Base-by-base conservation (phyloP, 2,329 filamentous ascomycete species). In the Phialophora macrospora region DNA sequence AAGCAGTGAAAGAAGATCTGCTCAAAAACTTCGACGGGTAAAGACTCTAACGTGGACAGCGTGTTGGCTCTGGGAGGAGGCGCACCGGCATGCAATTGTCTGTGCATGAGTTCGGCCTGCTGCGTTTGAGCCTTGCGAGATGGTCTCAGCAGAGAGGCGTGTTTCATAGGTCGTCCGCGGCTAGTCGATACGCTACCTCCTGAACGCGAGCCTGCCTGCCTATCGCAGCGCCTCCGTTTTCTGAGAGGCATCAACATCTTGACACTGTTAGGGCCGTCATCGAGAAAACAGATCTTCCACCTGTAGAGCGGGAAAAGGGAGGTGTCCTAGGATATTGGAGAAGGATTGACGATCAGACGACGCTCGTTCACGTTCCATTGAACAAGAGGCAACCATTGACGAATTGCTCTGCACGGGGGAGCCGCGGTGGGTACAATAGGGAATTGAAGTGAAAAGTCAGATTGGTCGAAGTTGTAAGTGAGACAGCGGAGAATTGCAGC, bases 21-120 rank as follows among this genome's bases (percentile, higher is more conserved):
- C 69, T 85, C 80, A n/a, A 85, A 75, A 12, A 85, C 72, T 71
- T 85, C 83, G 2, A 77, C 72, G 0, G 84, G 84, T 0, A 85
- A 75, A 4, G 68, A 63, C 70, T 85, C 82, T 12, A 85, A 73
- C 9, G 66, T 63, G 2, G 78, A 78, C 3, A 76, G 65, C 0
- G 7, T 60, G 41, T 32, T 24, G 2, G 34, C 22, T 20, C 24
- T 38, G 28, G 30, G 34, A 20, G 38, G n/a, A 14, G 41, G 26
- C 22, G 51, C 38, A 14, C 60, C 41, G 0, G 34, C 28, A 4
- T 54, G 58, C 11, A 55, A 17, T 32, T 67, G 62, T 32, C 55
- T 26, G 32, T 60, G 60, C 22, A 66, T 20, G 20, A 65, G 32
- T 34, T 59, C 52, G 9, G 46, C 51, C 24, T 66, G 64, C 30